phyloP scores from a whole-genome alignment of 1,284 basidiomycete species.

The Austropuccinia psidii region DNA sequence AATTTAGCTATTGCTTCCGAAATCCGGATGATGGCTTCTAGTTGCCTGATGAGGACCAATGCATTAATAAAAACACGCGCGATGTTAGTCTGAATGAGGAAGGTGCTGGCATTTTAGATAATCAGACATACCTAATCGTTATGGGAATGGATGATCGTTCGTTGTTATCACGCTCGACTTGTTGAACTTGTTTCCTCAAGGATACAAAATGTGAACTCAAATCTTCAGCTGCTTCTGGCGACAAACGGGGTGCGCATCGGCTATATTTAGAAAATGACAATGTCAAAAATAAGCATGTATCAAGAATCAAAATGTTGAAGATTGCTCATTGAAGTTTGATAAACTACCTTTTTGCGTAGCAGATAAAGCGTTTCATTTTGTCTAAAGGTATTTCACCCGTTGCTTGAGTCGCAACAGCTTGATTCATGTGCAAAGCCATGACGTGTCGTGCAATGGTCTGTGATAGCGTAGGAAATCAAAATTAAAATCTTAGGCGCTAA shows the following conservation, averaged over 20 bases:
- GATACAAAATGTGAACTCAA: slow-evolving; percentile 94
- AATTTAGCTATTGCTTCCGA: slow-evolving; percentile 94
- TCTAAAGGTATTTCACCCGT: slow-evolving; percentile 93
- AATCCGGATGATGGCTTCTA: slow-evolving; percentile 98
- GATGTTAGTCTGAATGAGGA: background rate
- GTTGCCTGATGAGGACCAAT: slow-evolving; percentile 60
- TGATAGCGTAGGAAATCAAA: slow-evolving; percentile 23
- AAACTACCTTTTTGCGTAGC: slow-evolving; percentile 82
- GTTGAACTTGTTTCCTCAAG: slow-evolving; percentile 86
- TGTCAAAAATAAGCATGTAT: background rate
- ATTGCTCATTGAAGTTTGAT: background rate
- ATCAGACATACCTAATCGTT: slow-evolving; percentile 69
- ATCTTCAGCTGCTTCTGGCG: slow-evolving; percentile 89
- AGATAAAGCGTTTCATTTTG: slow-evolving; percentile 96
- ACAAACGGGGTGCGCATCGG: slow-evolving; percentile 90
- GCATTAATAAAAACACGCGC: background rate
- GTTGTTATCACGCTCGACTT: slow-evolving; percentile 93
- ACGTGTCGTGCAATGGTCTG: slow-evolving; percentile 94
- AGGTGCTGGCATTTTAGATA: background rate
- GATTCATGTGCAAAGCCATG: slow-evolving; percentile 98
- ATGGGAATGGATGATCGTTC: slow-evolving; percentile 97
- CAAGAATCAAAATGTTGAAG: background rate
- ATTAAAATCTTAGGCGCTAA: background rate
- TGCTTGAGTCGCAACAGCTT: slow-evolving; percentile 60
- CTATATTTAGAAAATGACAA: slow-evolving; percentile 52